Conservation (phyloP, 768 basidiomycete genomes). For the Sporobolomyces pararoseus region DNA sequence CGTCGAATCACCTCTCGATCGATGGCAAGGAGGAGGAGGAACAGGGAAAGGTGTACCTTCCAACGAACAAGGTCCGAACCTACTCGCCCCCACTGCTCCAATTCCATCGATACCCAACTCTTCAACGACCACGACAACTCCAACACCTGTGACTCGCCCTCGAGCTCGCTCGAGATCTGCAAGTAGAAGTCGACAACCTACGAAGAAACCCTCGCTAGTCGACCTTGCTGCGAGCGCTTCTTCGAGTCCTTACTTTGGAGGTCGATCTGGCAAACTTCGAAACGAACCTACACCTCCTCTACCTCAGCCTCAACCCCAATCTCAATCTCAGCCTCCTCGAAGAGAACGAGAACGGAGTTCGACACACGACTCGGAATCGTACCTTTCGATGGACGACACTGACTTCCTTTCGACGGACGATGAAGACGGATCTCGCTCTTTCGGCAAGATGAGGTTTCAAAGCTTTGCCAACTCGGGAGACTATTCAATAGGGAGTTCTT, state of each 20-base stretch:
- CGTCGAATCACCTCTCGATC: not conserved
- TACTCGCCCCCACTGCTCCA: not conserved
- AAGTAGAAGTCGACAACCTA: not conserved
- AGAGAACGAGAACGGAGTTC: constrained; percentile 4
- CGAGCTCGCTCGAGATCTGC: constrained; percentile 3
- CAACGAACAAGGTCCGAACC: not conserved
- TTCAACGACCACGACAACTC: not conserved
- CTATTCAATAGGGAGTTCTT: not conserved
- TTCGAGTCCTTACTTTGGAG: constrained; percentile 14
- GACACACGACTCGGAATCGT: constrained; percentile 16
- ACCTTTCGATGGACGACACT: constrained; percentile 2
- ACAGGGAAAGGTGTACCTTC: not conserved
- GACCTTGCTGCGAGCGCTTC: constrained; percentile 3
- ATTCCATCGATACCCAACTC: no score
- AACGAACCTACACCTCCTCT: no score
- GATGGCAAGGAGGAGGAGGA: not conserved
- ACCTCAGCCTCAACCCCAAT: not conserved
- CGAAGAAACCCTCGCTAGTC: constrained; percentile 9
- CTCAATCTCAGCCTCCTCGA: not conserved
- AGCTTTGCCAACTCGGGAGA: constrained; percentile 1
- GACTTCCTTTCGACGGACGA: constrained; percentile 30
- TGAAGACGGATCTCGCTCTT: constrained; percentile 12
- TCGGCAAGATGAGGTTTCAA: constrained; percentile 3
- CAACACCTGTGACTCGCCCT: not conserved
- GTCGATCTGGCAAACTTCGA: not conserved